Percentiles rank a stretch among this genome's conserved stretches.
phyloP scores from a whole-genome alignment of 2,329 filamentous ascomycete species.

The Colletotrichum sp. region DNA sequence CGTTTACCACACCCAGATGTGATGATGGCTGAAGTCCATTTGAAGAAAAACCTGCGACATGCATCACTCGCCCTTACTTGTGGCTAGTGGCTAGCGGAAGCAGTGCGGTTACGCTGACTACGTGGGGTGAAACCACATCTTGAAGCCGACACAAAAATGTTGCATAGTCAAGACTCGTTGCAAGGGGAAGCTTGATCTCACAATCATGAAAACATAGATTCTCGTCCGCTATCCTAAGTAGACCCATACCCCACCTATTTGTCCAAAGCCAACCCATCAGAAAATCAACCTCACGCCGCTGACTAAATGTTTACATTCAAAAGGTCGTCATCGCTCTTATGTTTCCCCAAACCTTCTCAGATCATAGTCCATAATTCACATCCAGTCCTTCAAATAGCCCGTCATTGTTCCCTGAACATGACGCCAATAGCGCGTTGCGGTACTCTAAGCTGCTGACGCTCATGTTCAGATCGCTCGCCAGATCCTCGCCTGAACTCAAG shows the following conservation, averaged over 20 bases:
- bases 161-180: no score
- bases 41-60: no score
- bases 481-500: conserved; percentile 60
- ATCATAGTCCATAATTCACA: conserved; percentile 40
- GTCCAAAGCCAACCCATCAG: not conserved
- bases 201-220: not conserved
- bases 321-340: not conserved
- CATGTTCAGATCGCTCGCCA: conserved; percentile 30
- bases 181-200: no score
- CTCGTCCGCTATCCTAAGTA: not conserved
- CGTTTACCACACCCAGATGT: no score
- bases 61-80: no score
- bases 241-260: not conserved
- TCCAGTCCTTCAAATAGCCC: conserved; percentile 47
- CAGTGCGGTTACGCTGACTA: no score
- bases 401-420: conserved; percentile 20
- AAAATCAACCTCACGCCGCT: not conserved
- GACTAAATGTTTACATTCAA: not conserved
- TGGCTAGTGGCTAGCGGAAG: no score
- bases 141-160: no score
- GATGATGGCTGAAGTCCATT: no score
- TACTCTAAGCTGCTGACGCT: conserved; percentile 41
- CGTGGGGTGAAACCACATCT: no score
- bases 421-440: conserved; percentile 30
- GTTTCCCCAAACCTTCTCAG: not conserved